Conservation (phyloP, 176 grass and related monocot genomes). For the Panicum miliaceum region DNA sequence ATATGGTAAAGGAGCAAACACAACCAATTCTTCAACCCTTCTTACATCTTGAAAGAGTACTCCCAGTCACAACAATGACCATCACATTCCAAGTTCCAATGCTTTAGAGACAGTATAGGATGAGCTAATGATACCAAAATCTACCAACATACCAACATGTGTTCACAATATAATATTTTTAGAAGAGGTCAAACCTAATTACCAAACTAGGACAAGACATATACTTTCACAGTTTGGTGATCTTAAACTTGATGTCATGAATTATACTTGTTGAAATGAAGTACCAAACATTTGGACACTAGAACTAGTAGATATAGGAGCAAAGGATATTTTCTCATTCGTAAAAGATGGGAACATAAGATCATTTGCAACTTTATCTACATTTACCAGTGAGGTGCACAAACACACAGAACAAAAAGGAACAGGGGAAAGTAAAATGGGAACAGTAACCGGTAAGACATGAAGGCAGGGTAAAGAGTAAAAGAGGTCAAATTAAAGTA, state of each 20-base stretch:
- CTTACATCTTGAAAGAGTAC: background rate
- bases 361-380: background rate
- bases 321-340: background rate
- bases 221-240: background rate
- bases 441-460: background rate
- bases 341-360: background rate
- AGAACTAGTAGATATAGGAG: background rate
- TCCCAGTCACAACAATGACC: background rate
- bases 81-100: background rate
- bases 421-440: background rate
- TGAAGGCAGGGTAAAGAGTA: background rate
- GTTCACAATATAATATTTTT: background rate
- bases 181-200: constrained; percentile 9
- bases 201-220: background rate
- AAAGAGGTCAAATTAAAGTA: background rate
- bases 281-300: background rate
- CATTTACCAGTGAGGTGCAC: background rate
- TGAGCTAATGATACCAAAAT: background rate
- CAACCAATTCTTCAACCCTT: background rate
- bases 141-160: background rate
- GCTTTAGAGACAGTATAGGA: background rate
- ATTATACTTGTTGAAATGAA: background rate
- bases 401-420: background rate
- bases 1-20: background rate
- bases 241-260: background rate